Base-by-base conservation (phyloP, 2,329 filamentous ascomycete species). In the Ophiostoma sp. region DNA sequence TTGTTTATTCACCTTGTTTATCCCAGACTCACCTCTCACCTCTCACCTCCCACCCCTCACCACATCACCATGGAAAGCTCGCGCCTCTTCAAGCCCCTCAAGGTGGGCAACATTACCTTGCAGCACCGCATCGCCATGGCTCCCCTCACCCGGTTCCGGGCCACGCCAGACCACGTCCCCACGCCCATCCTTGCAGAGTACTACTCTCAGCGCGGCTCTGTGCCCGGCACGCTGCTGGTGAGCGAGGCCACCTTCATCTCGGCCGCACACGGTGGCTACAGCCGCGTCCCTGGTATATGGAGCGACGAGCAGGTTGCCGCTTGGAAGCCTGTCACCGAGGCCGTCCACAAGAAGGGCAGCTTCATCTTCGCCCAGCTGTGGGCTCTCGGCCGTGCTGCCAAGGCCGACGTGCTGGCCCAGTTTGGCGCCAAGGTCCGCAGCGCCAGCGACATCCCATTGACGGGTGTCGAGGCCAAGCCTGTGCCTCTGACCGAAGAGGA, bases 401-500 rank as follows among this genome's bases (percentile, higher is more conserved):
- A 54, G 60, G 39, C 31, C 36, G 36, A 13, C 33, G 70, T 13
- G 62, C 70, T 67, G 10, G 65, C 35, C 36, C 13, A 48, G 65
- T 27, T 27, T 44, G 36, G 36, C 10, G 35, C 6, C 23, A 17
- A 67, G 13, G 64, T 71, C 1, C 2, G 60, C 8, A 54, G 52
- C 4, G 64, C 70, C 36, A 71, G 70, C 54, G 68, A 67, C 10
- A 54, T 71, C 4, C 70, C 67, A 5, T 17, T 69, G 11, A 65
- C 20, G 2, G 62, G 64, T 13, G 23, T 27, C 6, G 68, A 67
- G 11, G 27, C 52, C 10, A 54, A 48, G 36, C 70, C 70, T 1
- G 64, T 68, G 11, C 90, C 90, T 1, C 85, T 93, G 85, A 88
- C 86, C 0, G 79, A 85, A 31, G 79, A 83, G 1, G 89, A 92